Evolutionary conservation across 805 yeast species (phyloP), one percentile per base, ranked within the genome.

Genomic region (Nakazawaea wyomingensis): DNA sequence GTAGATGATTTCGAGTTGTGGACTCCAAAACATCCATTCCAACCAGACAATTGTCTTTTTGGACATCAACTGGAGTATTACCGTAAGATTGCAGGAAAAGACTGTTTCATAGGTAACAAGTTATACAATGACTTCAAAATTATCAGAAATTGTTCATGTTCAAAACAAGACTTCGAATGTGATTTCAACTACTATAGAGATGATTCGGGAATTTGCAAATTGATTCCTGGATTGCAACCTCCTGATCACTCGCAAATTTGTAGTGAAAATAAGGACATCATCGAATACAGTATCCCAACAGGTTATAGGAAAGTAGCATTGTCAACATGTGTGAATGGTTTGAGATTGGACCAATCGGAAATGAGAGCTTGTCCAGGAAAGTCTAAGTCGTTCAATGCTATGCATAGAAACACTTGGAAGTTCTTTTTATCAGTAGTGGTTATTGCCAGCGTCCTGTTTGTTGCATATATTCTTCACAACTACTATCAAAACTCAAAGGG

Each of bases 121-220:
- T 63, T 82, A 30, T 60, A 66, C 21, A 71, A 74, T 24, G 88
- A 87, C 5, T 74, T 68, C 55, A 69, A 70, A 51, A 69, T 76
- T 2, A 59, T 73, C 7, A 68, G 77, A 48, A 81, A 85, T 58
- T 90, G 98, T 66, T 61, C 83, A 1, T 90, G 98, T 66, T 72
- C 90, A 0, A 74, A 93, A 58, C 74, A 76, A 45, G 98, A 89
- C 55, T 91, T 66, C 55, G 98, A 90, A 60, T 90, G 98, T 72
- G 97, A 90, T 58, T 85, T 78, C 68, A 87, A 88, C 61, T 88
- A 72, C 59, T 71, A 61, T 49, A 72, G 82, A 43, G 84, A 80
- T 0, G 91, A 83, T 53, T 10, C 14, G 8, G 91, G 91, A 22
- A 78, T 85, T 11, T 90, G 97, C 65, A 76, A 74, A 55, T 72